A percentile compares a stretch with the other conserved stretches of the same genome.
Conservation (phyloP, 2,329 filamentous ascomycete genomes). For the Phoma sp. region DNA sequence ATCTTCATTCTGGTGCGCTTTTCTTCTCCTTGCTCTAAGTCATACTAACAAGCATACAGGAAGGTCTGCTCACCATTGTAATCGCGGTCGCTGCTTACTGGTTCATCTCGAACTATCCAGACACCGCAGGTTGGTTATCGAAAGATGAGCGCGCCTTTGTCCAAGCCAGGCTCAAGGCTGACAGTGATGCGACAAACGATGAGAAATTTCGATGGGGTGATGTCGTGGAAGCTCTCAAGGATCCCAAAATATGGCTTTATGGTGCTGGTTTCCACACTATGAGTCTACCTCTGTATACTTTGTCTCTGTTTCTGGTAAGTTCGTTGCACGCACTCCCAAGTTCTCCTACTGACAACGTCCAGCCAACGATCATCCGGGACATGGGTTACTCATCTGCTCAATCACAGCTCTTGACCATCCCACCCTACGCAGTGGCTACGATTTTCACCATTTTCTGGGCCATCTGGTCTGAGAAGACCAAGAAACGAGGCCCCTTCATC, state of each 20-base stretch:
- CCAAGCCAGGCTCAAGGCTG: constrained; percentile 67
- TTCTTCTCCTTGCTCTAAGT: neutral
- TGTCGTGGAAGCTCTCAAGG: constrained; percentile 65
- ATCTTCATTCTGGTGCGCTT: constrained; percentile 49
- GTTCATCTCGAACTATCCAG: constrained; percentile 72
- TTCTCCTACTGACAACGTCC: neutral
- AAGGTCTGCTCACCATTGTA: constrained; percentile 46
- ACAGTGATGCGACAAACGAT: constrained; percentile 72
- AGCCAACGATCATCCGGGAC: constrained; percentile 62
- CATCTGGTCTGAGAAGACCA: constrained; percentile 39
- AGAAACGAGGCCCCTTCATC: constrained; percentile 46
- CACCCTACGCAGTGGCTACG: constrained; percentile 51
- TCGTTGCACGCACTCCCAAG: neutral
- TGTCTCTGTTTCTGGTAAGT: constrained; percentile 49
- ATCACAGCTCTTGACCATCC: constrained; percentile 56
- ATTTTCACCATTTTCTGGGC: constrained; percentile 47
- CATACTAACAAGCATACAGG: constrained; percentile 28
- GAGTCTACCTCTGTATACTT: constrained; percentile 59
- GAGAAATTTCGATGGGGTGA: constrained; percentile 73
- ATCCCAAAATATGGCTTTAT: constrained; percentile 61
- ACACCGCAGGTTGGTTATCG: constrained; percentile 64
- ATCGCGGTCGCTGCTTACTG: constrained; percentile 52
- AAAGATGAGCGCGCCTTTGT: constrained; percentile 62
- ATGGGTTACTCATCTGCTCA: constrained; percentile 52
- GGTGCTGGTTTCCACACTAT: constrained; percentile 75